These are phyloP conservation scores for Umbelopsis sp. DNA, from an alignment of 192 early-diverging fungal genomes.

Conservation along the genomic window DNA sequence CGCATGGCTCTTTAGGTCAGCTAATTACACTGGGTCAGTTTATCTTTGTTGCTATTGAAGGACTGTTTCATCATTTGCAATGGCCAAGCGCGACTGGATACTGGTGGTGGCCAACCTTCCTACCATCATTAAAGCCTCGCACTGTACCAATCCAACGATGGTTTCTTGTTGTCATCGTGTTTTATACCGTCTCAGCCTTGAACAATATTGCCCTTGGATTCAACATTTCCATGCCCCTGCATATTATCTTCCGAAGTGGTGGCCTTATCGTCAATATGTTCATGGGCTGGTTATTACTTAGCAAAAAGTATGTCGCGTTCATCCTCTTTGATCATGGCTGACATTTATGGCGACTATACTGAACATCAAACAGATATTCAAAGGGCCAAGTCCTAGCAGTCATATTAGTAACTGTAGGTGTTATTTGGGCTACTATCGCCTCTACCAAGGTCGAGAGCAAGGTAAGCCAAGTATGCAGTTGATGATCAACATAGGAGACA, in stretches of 20 bases:
- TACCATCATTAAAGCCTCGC: conserved; percentile 56
- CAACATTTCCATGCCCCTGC: conserved; percentile 82
- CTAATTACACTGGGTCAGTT: conserved; percentile 88
- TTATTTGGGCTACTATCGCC: conserved; percentile 67
- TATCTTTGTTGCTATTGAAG: conserved; percentile 71
- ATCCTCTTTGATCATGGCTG: background rate
- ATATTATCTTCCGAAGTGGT: conserved; percentile 89
- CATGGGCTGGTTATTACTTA: conserved; percentile 64
- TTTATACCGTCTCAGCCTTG: conserved; percentile 76
- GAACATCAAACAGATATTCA: conserved; percentile 41
- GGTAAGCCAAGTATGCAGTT: background rate
- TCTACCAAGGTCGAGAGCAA: background rate
- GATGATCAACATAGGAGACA: background rate
- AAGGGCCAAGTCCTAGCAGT: conserved; percentile 60
- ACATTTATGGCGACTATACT: background rate
- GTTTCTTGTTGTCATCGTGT: conserved; percentile 75
- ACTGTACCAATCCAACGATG: conserved; percentile 72
- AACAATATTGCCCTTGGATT: conserved; percentile 85
- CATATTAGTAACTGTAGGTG: conserved; percentile 74
- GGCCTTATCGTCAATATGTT: conserved; percentile 84
- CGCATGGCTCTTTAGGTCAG: conserved; percentile 49
- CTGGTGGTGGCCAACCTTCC: conserved; percentile 20
- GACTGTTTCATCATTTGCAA: conserved; percentile 60
- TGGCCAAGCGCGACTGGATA: conserved; percentile 38
- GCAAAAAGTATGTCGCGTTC: conserved; percentile 53